A percentile compares a stretch with the other conserved stretches of the same genome.
Evolutionary conservation across 768 basidiomycete genomes (phyloP).

Genomic region (Sarcodon sp.): DNA sequence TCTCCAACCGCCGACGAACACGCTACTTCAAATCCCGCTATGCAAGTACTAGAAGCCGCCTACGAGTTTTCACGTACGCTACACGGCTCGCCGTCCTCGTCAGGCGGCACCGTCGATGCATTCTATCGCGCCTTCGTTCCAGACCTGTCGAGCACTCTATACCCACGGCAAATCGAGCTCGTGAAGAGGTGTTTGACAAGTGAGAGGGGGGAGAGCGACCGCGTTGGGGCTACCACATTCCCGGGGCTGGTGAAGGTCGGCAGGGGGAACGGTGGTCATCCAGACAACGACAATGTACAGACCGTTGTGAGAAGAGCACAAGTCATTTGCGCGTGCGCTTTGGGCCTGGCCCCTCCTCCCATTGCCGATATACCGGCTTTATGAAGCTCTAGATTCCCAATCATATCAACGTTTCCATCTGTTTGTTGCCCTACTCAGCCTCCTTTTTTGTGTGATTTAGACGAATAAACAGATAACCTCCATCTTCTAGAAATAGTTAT

Average conservation of each 20-base stretch:
- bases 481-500: too few species aligned
- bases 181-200: slow-evolving; percentile 71
- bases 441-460: too few species aligned
- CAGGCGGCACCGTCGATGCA: slow-evolving; percentile 41
- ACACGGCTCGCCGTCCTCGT: slow-evolving; percentile 48
- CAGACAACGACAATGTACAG: slow-evolving; percentile 35
- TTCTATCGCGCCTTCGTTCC: slow-evolving; percentile 86
- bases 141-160: slow-evolving; percentile 63
- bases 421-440: too few species aligned
- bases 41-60: slow-evolving; percentile 56
- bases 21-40: slow-evolving; percentile 28
- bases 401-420: too few species aligned
- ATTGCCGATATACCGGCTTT: too few species aligned
- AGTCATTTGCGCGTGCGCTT: slow-evolving; percentile 77
- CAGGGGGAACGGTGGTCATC: slow-evolving; percentile 23
- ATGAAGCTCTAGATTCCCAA: too few species aligned
- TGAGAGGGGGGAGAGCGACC: slow-evolving; percentile 60
- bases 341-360: slow-evolving; percentile 16
- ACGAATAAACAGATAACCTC: too few species aligned
- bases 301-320: slow-evolving; percentile 75
- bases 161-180: slow-evolving; percentile 71
- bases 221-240: slow-evolving; percentile 77
- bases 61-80: slow-evolving; percentile 80
- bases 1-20: slow-evolving; percentile 13
- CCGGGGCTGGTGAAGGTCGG: slow-evolving; percentile 81